Base-by-base conservation (phyloP, 2,329 filamentous ascomycete species). In the Ophiosphaerella narmari region DNA sequence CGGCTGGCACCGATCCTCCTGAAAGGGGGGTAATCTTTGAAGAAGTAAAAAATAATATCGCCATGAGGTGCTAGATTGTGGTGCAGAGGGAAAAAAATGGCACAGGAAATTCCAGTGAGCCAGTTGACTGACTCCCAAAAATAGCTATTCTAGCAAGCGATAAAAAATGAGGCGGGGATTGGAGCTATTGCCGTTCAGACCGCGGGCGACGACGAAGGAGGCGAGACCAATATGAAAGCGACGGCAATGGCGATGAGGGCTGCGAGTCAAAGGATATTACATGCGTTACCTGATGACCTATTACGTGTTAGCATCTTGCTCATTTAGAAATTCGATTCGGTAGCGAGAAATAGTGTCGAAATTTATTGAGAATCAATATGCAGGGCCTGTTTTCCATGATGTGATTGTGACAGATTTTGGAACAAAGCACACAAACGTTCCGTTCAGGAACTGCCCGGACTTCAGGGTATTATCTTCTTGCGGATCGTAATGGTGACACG, bases 231-330 rank as follows among this genome's bases (percentile, higher is more conserved):
- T 12, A 58, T 35, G 14, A 60, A 26, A 18, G 62, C 57, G 37
- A 66, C 38, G 43, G 54, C 49, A 26, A 71, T 50, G 26, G 62
- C 47, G 34, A 70, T 34, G 32, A 67, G 47, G 24, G 62, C 56
- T 35, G 58, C 39, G 46, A 71, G 68, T 72, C 67, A 72, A 36
- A 72, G 58, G 59, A 72, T 70, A 38, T 59, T 69, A 53, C 68
- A 72, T 26, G 65, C 50, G 39, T 59, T 68, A 41, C 68, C 65
- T 14, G 65, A 63, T 13, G 64, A 64, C 67, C 68, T 72, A 38
- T 18, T 31, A 48, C 18, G 7, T 23, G 21, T 62, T 43, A 65
- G 54, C 46, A 37, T 18, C 16, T 48, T 14, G 18, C 37, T 32
- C 29, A 37, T 26, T 29, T 40, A 7, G 16, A 16, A 33, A 6